phyloP scores from a whole-genome alignment of 345 rosid species.

The Rhodamnia rubescens region DNA sequence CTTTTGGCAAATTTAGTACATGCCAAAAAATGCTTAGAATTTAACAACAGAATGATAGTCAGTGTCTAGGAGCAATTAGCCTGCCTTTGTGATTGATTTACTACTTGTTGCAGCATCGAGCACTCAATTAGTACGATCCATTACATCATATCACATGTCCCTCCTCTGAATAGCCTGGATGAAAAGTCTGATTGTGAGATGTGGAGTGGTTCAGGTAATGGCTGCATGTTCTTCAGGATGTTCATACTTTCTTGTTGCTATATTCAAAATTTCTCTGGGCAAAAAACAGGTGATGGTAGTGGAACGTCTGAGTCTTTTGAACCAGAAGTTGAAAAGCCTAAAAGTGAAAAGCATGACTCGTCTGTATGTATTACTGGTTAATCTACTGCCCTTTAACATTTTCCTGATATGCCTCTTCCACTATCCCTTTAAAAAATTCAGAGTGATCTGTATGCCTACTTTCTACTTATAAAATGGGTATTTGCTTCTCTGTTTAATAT shows the following conservation, averaged over 20 bases:
- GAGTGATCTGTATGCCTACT: not conserved
- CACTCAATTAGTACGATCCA: slow-evolving; percentile 37
- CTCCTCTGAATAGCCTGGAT: slow-evolving; percentile 31
- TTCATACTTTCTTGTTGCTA: not conserved
- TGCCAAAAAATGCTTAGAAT: not conserved
- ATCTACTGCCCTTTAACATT: not conserved
- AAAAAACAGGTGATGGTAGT: slow-evolving; percentile 4
- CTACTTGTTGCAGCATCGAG: slow-evolving; percentile 35
- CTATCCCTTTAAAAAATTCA: not conserved
- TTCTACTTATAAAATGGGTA: not conserved
- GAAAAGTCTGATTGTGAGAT: slow-evolving; percentile 40
- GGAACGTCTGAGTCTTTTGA: slow-evolving; percentile 8
- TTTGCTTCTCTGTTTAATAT: not conserved
- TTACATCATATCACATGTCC: slow-evolving; percentile 40
- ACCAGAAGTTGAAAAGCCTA: slow-evolving; percentile 17
- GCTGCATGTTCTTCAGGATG: not conserved
- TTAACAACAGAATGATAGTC: not conserved
- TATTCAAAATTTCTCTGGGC: slow-evolving; percentile 1
- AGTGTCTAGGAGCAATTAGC: not conserved
- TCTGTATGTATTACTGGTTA: not conserved
- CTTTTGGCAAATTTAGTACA: not conserved
- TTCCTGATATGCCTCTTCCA: not conserved
- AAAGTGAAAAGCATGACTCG: not conserved
- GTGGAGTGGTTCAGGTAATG: slow-evolving; percentile 88
- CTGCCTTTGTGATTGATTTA: not conserved